A percentile compares a stretch with the other conserved stretches of the same genome.
Conservation (phyloP, 176 grass and related monocot genomes). For the Phoenix dactylifera region DNA sequence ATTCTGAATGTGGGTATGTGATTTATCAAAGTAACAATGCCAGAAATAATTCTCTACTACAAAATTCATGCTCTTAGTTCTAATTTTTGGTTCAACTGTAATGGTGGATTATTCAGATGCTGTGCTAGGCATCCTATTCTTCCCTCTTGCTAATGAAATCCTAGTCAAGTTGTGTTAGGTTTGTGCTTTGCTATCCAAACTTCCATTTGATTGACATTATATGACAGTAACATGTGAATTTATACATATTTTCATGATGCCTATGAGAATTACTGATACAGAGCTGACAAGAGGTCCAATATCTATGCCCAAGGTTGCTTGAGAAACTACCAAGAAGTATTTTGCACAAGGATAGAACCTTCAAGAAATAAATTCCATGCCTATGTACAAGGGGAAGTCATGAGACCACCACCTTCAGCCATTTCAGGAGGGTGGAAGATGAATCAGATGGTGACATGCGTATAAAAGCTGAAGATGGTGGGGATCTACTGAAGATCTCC, state of each 20-base stretch:
- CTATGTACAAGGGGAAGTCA: constrained; percentile 49
- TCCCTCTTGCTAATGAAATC: too few relatives aligned
- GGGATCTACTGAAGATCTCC: constrained; percentile 79
- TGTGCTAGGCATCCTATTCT: too few relatives aligned
- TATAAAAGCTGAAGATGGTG: constrained; percentile 79
- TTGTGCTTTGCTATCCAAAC: too few relatives aligned
- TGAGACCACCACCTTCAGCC: constrained; percentile 34
- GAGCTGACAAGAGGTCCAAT: constrained; percentile 62
- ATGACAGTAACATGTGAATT: too few relatives aligned
- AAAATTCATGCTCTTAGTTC: too few relatives aligned
- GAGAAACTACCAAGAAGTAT: constrained; percentile 47
- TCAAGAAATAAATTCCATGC: constrained; percentile 50
- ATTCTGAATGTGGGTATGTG: too few relatives aligned
- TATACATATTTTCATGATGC: constrained; percentile 50
- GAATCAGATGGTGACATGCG: constrained; percentile 37
- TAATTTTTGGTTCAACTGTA: too few relatives aligned
- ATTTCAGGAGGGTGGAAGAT: constrained; percentile 42
- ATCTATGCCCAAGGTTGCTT: constrained; percentile 59
- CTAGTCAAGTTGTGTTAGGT: too few relatives aligned
- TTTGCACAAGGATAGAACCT: constrained; percentile 48
- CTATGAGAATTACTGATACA: constrained; percentile 78
- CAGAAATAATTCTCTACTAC: too few relatives aligned
- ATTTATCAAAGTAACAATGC: too few relatives aligned
- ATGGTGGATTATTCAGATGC: too few relatives aligned
- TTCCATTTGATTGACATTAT: too few relatives aligned